These are phyloP conservation scores for Kwoniella europaea DNA, from an alignment of 768 basidiomycete species.

Conservation along the genomic window DNA sequence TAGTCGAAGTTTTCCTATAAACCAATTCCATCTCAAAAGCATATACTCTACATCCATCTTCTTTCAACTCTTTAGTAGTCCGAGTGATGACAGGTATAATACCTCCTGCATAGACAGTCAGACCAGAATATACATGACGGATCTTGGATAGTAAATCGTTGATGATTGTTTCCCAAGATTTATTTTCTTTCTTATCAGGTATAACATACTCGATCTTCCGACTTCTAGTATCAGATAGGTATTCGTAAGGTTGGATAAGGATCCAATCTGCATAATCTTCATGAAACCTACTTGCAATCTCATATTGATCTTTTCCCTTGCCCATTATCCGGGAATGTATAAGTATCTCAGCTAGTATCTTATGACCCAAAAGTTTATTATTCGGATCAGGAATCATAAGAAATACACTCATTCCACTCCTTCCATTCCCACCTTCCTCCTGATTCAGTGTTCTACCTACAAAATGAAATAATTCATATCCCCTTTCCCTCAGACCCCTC, in stretches of 20 bases:
- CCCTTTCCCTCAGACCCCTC: slow-evolving; percentile 18
- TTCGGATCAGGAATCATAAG: slow-evolving; percentile 30
- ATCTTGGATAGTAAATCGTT: slow-evolving; percentile 2
- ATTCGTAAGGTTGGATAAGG: slow-evolving; percentile 5
- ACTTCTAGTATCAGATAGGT: not conserved
- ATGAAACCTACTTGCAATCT: slow-evolving; percentile 19
- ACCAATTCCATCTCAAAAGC: slow-evolving; percentile 18
- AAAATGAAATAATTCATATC: slow-evolving; percentile 33
- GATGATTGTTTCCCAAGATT: slow-evolving; percentile 3
- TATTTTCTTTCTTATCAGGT: slow-evolving; percentile 14
- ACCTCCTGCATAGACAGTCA: not conserved
- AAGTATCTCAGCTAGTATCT: slow-evolving; percentile 29
- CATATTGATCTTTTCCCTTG: not conserved
- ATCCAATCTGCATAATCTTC: slow-evolving; percentile 38
- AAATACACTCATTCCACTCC: slow-evolving; percentile 22
- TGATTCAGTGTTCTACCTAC: slow-evolving; percentile 1
- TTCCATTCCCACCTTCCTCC: not conserved
- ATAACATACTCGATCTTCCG: not conserved
- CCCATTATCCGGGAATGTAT: slow-evolving; percentile 4
- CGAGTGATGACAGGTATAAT: not conserved
- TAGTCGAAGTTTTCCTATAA: slow-evolving; percentile 2
- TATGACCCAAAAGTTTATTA: slow-evolving; percentile 11
- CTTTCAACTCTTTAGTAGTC: not conserved
- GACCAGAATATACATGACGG: not conserved
- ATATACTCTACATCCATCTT: slow-evolving; percentile 5